A percentile compares a stretch with the other conserved stretches of the same genome.
phyloP scores from a whole-genome alignment of 1,284 basidiomycete genomes.

The Moesziomyces parantarcticus region DNA sequence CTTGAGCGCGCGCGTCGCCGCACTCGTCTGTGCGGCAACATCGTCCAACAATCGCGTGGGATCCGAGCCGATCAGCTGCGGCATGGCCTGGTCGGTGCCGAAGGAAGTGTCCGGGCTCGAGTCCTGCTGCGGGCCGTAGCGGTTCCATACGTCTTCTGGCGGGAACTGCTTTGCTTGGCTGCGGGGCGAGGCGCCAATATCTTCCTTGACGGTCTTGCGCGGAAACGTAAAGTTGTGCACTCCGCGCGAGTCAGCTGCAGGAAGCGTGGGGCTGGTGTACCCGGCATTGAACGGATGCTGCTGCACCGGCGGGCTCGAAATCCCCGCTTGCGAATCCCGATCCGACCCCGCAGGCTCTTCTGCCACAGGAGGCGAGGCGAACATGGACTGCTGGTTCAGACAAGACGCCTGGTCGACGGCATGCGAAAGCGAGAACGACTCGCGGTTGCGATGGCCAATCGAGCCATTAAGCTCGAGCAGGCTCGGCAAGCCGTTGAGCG shows the following conservation, averaged over 20 bases:
- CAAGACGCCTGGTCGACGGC: slow-evolving; percentile 40
- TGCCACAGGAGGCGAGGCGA: slow-evolving; percentile 7
- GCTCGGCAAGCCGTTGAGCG: slow-evolving; percentile 47
- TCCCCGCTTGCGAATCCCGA: slow-evolving; percentile 11
- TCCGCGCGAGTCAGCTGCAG: not conserved
- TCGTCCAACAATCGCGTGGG: slow-evolving; percentile 45
- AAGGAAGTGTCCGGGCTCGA: slow-evolving; percentile 8
- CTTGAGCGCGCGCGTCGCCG: slow-evolving; percentile 60
- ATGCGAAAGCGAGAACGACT: slow-evolving; percentile 48
- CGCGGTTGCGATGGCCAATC: slow-evolving; percentile 15
- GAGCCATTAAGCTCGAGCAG: slow-evolving; percentile 47
- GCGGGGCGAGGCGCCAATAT: slow-evolving; percentile 19
- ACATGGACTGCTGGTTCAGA: slow-evolving; percentile 8
- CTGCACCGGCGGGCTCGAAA: slow-evolving; percentile 10
- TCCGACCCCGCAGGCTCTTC: slow-evolving; percentile 16
- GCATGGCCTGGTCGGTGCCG: slow-evolving; percentile 4
- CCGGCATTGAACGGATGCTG: slow-evolving; percentile 35
- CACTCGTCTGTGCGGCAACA: slow-evolving; percentile 55
- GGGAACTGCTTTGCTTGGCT: slow-evolving; percentile 14
- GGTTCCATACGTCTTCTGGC: slow-evolving; percentile 34
- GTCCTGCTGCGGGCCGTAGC: slow-evolving; percentile 28
- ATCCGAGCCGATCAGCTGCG: slow-evolving; percentile 9
- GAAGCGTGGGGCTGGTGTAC: slow-evolving; percentile 18
- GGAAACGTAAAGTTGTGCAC: slow-evolving; percentile 17
- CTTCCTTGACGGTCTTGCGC: slow-evolving; percentile 5